A percentile compares a stretch with the other conserved stretches of the same genome.
phyloP scores from a whole-genome alignment of 768 basidiomycete genomes.

The Psilocybe azurescens region DNA sequence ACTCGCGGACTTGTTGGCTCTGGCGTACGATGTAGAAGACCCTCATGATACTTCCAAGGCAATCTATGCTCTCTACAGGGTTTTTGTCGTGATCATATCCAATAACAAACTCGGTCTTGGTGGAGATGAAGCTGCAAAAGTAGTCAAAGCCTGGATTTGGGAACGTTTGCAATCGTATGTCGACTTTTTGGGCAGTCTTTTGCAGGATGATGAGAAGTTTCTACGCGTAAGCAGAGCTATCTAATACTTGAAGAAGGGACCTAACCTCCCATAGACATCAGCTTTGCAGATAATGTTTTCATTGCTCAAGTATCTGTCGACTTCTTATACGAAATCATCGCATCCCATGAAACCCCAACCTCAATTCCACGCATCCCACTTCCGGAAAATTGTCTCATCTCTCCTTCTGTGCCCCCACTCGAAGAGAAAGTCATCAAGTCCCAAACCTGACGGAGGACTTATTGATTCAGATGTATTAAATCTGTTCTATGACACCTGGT shows the following conservation, averaged over 20 bases:
- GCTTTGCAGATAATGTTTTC: constrained; percentile 79
- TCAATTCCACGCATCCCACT: constrained; percentile 71
- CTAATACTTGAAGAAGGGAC: neutral
- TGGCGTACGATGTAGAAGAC: constrained; percentile 52
- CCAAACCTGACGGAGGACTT: constrained; percentile 33
- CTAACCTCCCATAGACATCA: constrained; percentile 53
- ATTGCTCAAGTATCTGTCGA: constrained; percentile 78
- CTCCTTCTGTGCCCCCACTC: constrained; percentile 69
- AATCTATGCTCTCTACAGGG: constrained; percentile 82
- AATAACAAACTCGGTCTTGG: constrained; percentile 58
- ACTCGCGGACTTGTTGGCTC: constrained; percentile 73
- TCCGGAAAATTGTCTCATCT: constrained; percentile 64
- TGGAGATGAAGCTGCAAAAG: constrained; percentile 60
- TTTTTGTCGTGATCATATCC: constrained; percentile 69
- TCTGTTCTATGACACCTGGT: constrained; percentile 72
- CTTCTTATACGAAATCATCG: constrained; percentile 51
- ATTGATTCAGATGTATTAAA: constrained; percentile 66
- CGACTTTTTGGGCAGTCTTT: constrained; percentile 66
- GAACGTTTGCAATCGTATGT: constrained; percentile 75
- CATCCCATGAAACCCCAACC: constrained; percentile 46
- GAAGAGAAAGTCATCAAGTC: constrained; percentile 28
- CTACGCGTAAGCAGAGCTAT: constrained; percentile 61
- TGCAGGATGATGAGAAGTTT: constrained; percentile 78
- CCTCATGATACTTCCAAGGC: constrained; percentile 70
- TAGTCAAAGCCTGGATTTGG: constrained; percentile 82